Evolutionary conservation across 2,329 filamentous ascomycete genomes (phyloP), one percentile per base, ranked within the genome.

Genomic region (Botryosphaeria dothidea): DNA sequence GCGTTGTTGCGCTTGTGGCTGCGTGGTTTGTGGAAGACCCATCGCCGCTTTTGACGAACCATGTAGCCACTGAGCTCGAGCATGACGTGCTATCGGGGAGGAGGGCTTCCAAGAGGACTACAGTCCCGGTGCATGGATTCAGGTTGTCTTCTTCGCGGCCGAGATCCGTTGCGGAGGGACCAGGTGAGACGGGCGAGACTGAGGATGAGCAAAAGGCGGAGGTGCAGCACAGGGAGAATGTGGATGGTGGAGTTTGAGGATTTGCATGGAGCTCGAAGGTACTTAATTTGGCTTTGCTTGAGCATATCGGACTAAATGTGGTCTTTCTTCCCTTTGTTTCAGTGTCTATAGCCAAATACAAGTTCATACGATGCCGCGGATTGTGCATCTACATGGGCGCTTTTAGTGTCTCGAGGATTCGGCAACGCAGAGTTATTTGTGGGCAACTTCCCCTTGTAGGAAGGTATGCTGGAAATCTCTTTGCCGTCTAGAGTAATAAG

Each of bases 11-110:
- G 3, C 58, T 69, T 3, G 23, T 61, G 1, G 66, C 66, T 13
- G 67, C 71, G 1, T 66, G 69, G 23, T 68, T 60, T 11, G 67
- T 73, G 3, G 69, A 67, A 27, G 74, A 76, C 66, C 69, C 72
- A n/a, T 71, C 68, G 25, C 71, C 71, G 60, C 67, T 73, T 48
- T 66, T 75, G 41, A 76, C 70, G 21, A 75, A 74, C 64, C 71
- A 76, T 61, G 68, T 74, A 43, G 73, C 74, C 7, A 64, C 75
- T 2, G 69, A 73, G 65, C 68, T 72, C 49, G 70, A 75, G 64
- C 71, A 70, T 64, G 71, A 71, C 23, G 15, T 67, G 25, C 41
- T 60, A 4, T n/a, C 38, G 2, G 41, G 56, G n/a, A 60, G 41
- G 41, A n/a, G 17, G 25, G 13, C 15, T 15, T 51, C 48, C 1